Base-by-base conservation (phyloP, 495 filamentous ascomycete species). In the Neurospora pannonica region DNA sequence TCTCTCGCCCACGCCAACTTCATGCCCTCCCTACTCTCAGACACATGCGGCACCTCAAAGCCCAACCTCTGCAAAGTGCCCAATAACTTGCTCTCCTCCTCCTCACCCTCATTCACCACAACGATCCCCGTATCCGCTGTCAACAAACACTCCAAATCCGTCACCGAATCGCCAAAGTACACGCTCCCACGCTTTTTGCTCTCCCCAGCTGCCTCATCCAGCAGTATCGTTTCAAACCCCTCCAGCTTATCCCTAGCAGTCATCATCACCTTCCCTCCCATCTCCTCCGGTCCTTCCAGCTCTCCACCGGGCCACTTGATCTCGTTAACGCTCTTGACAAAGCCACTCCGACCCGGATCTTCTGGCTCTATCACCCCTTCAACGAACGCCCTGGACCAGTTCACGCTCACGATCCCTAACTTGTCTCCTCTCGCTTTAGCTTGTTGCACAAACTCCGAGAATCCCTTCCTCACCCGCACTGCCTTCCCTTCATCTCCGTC, bases 301-400 rank as follows among this genome's bases (percentile, higher is more conserved):
- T 71, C 48, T 21, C 84, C 84, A 2, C 78, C 77, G 21, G 73
- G 60, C 19, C 75, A 77, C 54, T 70, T 46, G 4, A 86, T 75
- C 40, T 75, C 77, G 48, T 85, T 86, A 7, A 81, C 70, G 37
- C 75, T 37, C 72, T 36, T 76, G 37, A n/a, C 46, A 40, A 38
- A 73, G n/a, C 5, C 36, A 34, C 9, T 15, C 17, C 21, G 71
- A 19, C 9, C 40, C 4, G 1, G 37, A 54, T n/a, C 42, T 15
- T 54, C 72, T n/a, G 21, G 38, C 36, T 17, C 74, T 4, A 82
- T 39, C 10, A 78, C 79, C 17, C 80, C 78, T 13, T 78, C 72
- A 10, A 86, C 83, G 72, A 86, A 86, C n/a, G 78, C 77, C 0
- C 76, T 54, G 5, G 81, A 84, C 85, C 84, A 86, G 62, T 87